These are phyloP conservation scores for Aspergillus brunneoviolaceus DNA, from an alignment of 2,329 filamentous ascomycete species.

Conservation along the genomic window DNA sequence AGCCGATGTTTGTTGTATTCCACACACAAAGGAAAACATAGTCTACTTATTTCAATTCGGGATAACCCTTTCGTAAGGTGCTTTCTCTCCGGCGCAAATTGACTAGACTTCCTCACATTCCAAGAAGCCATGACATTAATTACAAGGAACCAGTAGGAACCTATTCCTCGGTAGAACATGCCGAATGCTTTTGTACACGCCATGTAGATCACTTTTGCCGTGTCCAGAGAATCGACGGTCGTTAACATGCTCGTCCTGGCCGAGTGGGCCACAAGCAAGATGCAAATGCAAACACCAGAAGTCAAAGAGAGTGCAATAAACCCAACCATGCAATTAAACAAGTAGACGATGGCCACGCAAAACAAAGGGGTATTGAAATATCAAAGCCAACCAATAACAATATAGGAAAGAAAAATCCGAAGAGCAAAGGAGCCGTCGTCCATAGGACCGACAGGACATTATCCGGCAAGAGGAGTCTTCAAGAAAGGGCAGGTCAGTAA, in stretches of 20 bases:
- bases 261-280: background rate
- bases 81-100: too few relatives aligned
- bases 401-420: background rate
- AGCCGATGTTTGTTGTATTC: background rate
- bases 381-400: background rate
- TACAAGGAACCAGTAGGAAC: background rate
- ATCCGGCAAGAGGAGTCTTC: constrained; percentile 52
- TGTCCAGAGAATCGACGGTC: background rate
- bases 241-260: background rate
- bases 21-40: background rate
- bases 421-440: background rate
- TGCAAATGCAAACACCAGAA: background rate
- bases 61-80: background rate
- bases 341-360: background rate
- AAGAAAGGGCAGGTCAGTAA: constrained; percentile 81
- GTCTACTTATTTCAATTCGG: background rate
- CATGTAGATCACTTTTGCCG: background rate
- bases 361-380: constrained; percentile 5
- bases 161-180: background rate
- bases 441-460: background rate
- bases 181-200: background rate
- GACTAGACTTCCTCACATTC: background rate
- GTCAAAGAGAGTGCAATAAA: background rate
- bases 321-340: background rate
- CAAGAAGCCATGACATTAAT: background rate